Conservation (phyloP, 495 filamentous ascomycete genomes). For the Penicillium flavigenum region DNA sequence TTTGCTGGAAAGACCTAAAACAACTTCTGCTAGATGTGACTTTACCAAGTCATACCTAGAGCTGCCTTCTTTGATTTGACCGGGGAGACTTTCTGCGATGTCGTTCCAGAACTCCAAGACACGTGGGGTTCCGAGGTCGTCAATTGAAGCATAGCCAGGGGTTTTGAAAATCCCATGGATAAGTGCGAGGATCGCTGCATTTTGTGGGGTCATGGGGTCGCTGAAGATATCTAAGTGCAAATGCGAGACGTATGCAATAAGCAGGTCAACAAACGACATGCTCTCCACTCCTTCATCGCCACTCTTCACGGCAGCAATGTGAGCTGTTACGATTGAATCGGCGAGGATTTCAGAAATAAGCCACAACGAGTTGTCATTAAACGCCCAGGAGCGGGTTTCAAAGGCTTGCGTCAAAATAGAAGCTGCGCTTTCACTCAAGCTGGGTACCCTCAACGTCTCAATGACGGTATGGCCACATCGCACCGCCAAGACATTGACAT, state of each 20-base stretch:
- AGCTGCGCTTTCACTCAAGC: conserved; percentile 26
- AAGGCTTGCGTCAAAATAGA: conserved; percentile 25
- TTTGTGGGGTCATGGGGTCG: conserved; percentile 28
- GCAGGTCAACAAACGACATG: conserved; percentile 64
- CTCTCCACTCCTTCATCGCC: conserved; percentile 65
- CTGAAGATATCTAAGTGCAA: conserved; percentile 35
- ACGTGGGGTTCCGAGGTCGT: conserved; percentile 73
- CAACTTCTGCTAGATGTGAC: conserved; percentile 37
- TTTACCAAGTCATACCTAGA: conserved; percentile 30
- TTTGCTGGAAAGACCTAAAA: conserved; percentile 41
- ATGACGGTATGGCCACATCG: conserved; percentile 36
- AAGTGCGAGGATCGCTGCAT: conserved; percentile 44
- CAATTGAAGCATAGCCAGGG: conserved; percentile 70
- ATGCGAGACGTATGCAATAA: conserved; percentile 61
- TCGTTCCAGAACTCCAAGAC: conserved; percentile 83
- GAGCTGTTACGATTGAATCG: conserved; percentile 35
- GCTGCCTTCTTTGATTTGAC: conserved; percentile 32
- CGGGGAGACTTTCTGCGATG: conserved; percentile 41
- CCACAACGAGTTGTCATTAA: conserved; percentile 19
- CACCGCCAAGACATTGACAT: conserved; percentile 30
- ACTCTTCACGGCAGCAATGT: conserved; percentile 47
- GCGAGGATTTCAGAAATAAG: conserved; percentile 38
- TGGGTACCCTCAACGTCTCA: conserved; percentile 25
- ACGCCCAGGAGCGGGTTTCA: conserved; percentile 26
- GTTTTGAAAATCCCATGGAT: conserved; percentile 65